phyloP scores from a whole-genome alignment of 495 filamentous ascomycete genomes.

The Aspergillus haitiensis region DNA sequence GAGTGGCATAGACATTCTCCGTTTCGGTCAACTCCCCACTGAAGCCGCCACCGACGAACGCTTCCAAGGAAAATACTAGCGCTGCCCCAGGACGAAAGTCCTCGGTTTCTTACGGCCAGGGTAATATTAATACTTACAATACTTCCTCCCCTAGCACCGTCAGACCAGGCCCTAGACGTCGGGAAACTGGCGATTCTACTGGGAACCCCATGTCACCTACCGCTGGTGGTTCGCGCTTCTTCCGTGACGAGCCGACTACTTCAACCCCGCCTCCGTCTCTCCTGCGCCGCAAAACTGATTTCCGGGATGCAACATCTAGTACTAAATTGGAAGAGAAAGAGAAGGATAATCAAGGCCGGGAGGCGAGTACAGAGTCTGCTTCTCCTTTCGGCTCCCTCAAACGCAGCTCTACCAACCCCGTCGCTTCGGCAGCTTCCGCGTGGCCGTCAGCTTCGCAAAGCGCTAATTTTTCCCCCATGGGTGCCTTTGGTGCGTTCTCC shows the following conservation, averaged over 20 bases:
- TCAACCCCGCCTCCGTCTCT: slow-evolving; percentile 65
- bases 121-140: slow-evolving; percentile 45
- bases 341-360: slow-evolving; percentile 42
- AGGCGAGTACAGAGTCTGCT: slow-evolving; percentile 42
- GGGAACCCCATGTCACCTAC: slow-evolving; percentile 60
- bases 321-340: slow-evolving; percentile 42
- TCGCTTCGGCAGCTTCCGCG: slow-evolving; percentile 60
- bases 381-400: slow-evolving; percentile 63
- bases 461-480: slow-evolving; percentile 67
- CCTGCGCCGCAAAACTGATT: slow-evolving; percentile 72
- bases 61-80: slow-evolving; percentile 66
- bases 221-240: slow-evolving; percentile 50
- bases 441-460: slow-evolving; percentile 64
- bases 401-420: slow-evolving; percentile 68
- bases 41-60: slow-evolving; percentile 74
- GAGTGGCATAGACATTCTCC: slow-evolving; percentile 62
- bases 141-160: slow-evolving; percentile 60
- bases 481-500: slow-evolving; percentile 85
- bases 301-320: slow-evolving; percentile 49
- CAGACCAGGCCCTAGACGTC: slow-evolving; percentile 72
- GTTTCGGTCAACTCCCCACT: slow-evolving; percentile 89
- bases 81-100: slow-evolving; percentile 67
- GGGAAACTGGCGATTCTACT: slow-evolving; percentile 80
- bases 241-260: slow-evolving; percentile 59
- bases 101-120: slow-evolving; percentile 66